Conservation (phyloP, 1,284 basidiomycete species). For the Ganoderma meredithae region DNA sequence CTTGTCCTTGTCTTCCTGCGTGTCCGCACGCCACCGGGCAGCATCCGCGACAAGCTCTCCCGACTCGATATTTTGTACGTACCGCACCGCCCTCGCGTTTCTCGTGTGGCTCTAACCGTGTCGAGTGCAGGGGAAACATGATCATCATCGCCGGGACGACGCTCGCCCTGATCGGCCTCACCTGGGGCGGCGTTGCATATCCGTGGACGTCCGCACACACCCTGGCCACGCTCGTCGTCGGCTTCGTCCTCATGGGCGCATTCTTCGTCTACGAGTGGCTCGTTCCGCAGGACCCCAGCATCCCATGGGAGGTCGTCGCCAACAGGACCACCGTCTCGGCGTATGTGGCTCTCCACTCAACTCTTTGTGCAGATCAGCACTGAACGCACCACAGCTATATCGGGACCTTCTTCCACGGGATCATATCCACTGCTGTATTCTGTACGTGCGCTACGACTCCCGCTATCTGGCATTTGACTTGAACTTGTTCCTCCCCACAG, state of each 20-base stretch:
- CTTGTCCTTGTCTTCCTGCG: slow-evolving; percentile 32
- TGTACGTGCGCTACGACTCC: slow-evolving; percentile 36
- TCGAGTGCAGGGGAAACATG: slow-evolving; percentile 29
- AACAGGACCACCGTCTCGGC: slow-evolving; percentile 44
- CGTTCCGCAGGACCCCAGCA: slow-evolving; percentile 20
- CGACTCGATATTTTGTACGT: slow-evolving; percentile 33
- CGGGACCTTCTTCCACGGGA: slow-evolving; percentile 30
- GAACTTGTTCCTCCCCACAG: slow-evolving; percentile 35
- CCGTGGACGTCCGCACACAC: slow-evolving; percentile 31
- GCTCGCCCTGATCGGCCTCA: slow-evolving; percentile 29
- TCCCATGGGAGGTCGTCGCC: slow-evolving; percentile 41
- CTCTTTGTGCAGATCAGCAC: not conserved
- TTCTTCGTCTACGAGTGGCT: slow-evolving; percentile 34
- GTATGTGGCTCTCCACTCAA: slow-evolving; percentile 17
- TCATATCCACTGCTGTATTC: slow-evolving; percentile 19
- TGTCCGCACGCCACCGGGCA: slow-evolving; percentile 40
- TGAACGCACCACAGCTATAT: slow-evolving; percentile 30
- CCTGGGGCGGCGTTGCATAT: slow-evolving; percentile 34
- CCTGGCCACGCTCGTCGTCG: slow-evolving; percentile 34
- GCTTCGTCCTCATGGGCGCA: slow-evolving; percentile 21
- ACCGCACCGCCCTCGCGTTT: too few relatives aligned
- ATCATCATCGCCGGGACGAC: slow-evolving; percentile 32
- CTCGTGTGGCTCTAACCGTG: not conserved
- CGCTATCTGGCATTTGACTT: slow-evolving; percentile 19
- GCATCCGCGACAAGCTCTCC: slow-evolving; percentile 34